Base-by-base conservation (phyloP, 768 basidiomycete species). In the Symmetrospora coprosmae region DNA sequence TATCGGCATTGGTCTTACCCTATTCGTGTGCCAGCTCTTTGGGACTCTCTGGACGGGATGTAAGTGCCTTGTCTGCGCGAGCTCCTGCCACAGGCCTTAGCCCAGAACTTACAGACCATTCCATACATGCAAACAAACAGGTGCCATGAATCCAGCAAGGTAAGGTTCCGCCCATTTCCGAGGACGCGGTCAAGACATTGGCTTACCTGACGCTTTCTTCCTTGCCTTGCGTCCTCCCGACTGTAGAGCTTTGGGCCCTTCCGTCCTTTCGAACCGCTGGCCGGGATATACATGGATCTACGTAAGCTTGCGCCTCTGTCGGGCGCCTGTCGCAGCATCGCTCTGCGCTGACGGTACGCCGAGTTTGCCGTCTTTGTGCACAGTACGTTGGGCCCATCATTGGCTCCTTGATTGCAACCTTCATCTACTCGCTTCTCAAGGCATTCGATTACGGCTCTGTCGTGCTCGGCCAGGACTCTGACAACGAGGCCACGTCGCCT, bases 1-100 rank as follows among this genome's bases (percentile, higher is more conserved):
- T 0, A 71, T 76, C 64, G 75, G 74, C 48, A 76, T 76, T 51
- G 74, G 67, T 14, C 46, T 68, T 0, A 61, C 63, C 0, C 60
- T 68, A 9, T 68, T 66, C 31, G 45, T 66, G 11, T 64, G 65
- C 5, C 65, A 68, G 34, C 50, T 68, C 6, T 28, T 66, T 5
- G 67, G 67, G 1, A 66, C 64, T 14, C 38, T 27, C n/a, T 61
- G 64, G 58, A 66, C 66, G 4, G 62, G 61, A 2, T 64, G 50
- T 37, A 31, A 43, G 40, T 27, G 34, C 41, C 43, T 28, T 49
- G 11, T 13, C 35, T 2, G 38, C 39, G n/a, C 33, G 50, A 27
- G 21, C 46, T 25, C 39, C 43, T 21, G 45, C 8, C 27, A 21
- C 13, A 11, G 45, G 13, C 45, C 8, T 21, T n/a, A n/a, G n/a